Percentiles rank a stretch among this genome's conserved stretches.
Evolutionary conservation across 305 asterid genomes (phyloP).

Genomic region (Fraxinus sp.): DNA sequence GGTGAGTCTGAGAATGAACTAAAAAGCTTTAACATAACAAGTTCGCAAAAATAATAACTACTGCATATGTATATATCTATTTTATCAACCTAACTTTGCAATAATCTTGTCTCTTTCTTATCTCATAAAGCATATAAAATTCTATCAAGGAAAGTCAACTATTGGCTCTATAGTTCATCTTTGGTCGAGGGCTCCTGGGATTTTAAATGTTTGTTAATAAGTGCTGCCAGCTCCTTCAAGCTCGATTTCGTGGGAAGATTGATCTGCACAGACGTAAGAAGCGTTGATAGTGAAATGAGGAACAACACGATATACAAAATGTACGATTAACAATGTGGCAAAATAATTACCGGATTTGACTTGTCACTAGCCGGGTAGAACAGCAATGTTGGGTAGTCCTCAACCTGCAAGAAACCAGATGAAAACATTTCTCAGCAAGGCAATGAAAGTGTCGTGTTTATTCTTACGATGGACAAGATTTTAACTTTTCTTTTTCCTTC

Average conservation of each 20-base stretch:
- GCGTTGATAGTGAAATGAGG: conserved; percentile 1
- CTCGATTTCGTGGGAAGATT: conserved; percentile 64
- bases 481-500: neutral
- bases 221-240: conserved; percentile 69
- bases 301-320: neutral
- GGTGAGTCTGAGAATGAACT: neutral
- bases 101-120: neutral
- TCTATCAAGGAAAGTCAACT: neutral
- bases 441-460: neutral
- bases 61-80: neutral
- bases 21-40: neutral
- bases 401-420: conserved; percentile 50
- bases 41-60: neutral
- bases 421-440: conserved; percentile 8
- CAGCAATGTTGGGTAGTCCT: conserved; percentile 74
- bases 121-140: neutral
- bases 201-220: conserved; percentile 68
- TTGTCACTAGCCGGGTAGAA: conserved; percentile 74
- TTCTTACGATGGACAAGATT: neutral
- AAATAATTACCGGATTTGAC: conserved; percentile 54
- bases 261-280: conserved; percentile 41
- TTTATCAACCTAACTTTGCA: neutral
- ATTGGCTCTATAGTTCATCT: conserved; percentile 64
- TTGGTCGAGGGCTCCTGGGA: conserved; percentile 39
- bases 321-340: neutral